Conservation (phyloP, 2,329 filamentous ascomycete genomes). For the Trichoderma citrinoviride region DNA sequence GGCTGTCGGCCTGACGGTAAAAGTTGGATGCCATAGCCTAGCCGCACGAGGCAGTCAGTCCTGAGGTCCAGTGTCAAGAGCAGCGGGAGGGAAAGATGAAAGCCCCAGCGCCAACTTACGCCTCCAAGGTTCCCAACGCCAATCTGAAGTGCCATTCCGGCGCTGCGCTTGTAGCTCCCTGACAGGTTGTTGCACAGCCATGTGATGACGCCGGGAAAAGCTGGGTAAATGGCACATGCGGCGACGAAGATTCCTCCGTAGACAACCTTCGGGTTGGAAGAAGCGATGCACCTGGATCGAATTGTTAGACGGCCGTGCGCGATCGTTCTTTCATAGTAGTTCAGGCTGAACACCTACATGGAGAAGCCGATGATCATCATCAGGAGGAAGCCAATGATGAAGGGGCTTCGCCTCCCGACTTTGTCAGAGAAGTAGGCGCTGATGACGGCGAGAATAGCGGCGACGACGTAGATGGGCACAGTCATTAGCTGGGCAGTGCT, state of each 20-base stretch:
- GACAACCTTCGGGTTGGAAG: conserved; percentile 55
- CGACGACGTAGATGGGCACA: conserved; percentile 58
- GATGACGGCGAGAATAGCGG: conserved; percentile 56
- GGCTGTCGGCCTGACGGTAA: conserved; percentile 54
- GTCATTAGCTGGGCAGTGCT: conserved; percentile 65
- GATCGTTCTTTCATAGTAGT: background rate
- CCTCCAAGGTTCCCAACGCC: conserved; percentile 58
- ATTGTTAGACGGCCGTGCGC: background rate
- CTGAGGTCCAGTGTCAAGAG: background rate
- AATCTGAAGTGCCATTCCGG: conserved; percentile 64
- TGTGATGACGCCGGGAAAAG: conserved; percentile 72
- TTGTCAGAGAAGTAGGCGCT: conserved; percentile 56
- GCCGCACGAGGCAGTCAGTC: background rate
- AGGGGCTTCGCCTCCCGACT: conserved; percentile 52
- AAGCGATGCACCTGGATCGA: conserved; percentile 55
- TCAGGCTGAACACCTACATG: conserved; percentile 36
- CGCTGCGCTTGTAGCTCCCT: conserved; percentile 60
- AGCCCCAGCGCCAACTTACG: conserved; percentile 34
- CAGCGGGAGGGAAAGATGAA: background rate
- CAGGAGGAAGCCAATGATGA: conserved; percentile 52
- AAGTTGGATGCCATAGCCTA: conserved; percentile 72
- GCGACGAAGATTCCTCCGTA: conserved; percentile 77
- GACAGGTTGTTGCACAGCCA: conserved; percentile 81
- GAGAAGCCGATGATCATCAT: conserved; percentile 57
- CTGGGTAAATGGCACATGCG: conserved; percentile 76